phyloP scores from a whole-genome alignment of 1,284 basidiomycete species.

The Cryptococcus depauperatus region DNA sequence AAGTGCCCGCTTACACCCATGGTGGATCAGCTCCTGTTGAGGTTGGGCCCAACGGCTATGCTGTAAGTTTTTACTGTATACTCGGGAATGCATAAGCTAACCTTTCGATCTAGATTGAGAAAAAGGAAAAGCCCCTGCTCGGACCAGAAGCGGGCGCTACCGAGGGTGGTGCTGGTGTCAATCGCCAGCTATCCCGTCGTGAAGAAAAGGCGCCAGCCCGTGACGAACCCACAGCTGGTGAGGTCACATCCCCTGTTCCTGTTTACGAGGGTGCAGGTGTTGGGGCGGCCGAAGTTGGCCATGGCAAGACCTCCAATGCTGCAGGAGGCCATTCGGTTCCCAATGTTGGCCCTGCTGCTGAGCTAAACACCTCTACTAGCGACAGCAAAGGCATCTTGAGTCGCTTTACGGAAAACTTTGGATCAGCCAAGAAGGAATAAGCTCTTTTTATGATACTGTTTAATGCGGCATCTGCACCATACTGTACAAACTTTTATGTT shows the following conservation, averaged over 20 bases:
- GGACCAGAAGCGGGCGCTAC: constrained; percentile 23
- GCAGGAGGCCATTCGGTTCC: constrained; percentile 10
- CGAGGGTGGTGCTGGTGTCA: constrained; percentile 13
- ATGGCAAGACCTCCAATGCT: constrained; percentile 5
- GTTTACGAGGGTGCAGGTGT: constrained; percentile 3
- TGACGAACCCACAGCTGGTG: constrained; percentile 41
- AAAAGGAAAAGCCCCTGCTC: constrained; percentile 35
- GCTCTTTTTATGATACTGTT: too few relatives aligned
- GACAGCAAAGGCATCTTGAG: constrained; percentile 15
- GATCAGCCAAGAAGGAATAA: constrained; percentile 7
- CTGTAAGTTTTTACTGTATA: constrained; percentile 49
- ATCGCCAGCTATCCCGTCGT: constrained; percentile 28
- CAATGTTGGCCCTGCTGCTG: constrained; percentile 10
- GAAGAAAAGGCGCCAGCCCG: constrained; percentile 43
- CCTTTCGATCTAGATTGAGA: constrained; percentile 31
- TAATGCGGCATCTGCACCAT: too few relatives aligned
- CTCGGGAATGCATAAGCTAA: not conserved
- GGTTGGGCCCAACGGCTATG: constrained; percentile 60
- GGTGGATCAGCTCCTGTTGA: constrained; percentile 47
- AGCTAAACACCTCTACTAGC: constrained; percentile 12
- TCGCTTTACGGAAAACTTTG: constrained; percentile 24
- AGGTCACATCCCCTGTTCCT: constrained; percentile 24
- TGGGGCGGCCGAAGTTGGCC: constrained; percentile 1
- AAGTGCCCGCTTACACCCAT: constrained; percentile 45
- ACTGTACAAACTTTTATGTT: too few relatives aligned